Percentiles rank a stretch among this genome's conserved stretches.
Evolutionary conservation across 1,139 yeast genomes (phyloP).

Genomic region (Petasospora fabianii): DNA sequence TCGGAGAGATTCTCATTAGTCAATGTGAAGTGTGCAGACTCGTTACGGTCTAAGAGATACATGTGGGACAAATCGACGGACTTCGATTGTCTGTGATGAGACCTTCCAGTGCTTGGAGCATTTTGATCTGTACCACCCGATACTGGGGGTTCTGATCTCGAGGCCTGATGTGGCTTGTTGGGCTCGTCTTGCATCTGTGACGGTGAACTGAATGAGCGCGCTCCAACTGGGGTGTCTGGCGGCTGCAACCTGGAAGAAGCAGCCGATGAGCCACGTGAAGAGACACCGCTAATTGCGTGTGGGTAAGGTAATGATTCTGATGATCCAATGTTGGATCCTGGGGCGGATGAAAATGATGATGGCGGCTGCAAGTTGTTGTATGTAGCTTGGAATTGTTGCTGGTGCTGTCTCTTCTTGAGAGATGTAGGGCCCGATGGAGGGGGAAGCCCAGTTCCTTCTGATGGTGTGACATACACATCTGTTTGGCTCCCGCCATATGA

Average conservation of each 20-base stretch:
- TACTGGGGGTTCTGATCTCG: slow-evolving; percentile 21
- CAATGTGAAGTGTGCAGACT: slow-evolving; percentile 34
- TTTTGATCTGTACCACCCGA: slow-evolving; percentile 6
- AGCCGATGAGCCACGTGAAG: neutral
- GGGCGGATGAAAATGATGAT: neutral
- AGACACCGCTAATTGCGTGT: neutral
- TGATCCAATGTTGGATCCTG: neutral
- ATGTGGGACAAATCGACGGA: slow-evolving; percentile 38
- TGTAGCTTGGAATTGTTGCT: neutral
- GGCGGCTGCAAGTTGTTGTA: neutral
- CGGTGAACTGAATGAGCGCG: slow-evolving; percentile 22
- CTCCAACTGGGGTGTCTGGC: slow-evolving; percentile 23
- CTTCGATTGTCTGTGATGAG: slow-evolving; percentile 26
- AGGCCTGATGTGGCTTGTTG: slow-evolving; percentile 10
- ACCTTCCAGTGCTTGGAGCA: slow-evolving; percentile 2
- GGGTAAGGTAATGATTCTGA: slow-evolving; percentile 3
- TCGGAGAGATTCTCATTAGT: slow-evolving; percentile 38
- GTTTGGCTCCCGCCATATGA: neutral
- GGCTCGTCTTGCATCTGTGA: slow-evolving; percentile 4
- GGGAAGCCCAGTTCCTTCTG: neutral
- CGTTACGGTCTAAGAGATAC: slow-evolving; percentile 32
- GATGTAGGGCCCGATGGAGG: neutral
- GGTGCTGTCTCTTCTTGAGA: neutral
- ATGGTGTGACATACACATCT: neutral
- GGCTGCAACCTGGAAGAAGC: slow-evolving; percentile 5